Evolutionary conservation across 2,329 filamentous ascomycete genomes (phyloP), one percentile per base, ranked within the genome.

Genomic region (Colletotrichum destructivum): DNA sequence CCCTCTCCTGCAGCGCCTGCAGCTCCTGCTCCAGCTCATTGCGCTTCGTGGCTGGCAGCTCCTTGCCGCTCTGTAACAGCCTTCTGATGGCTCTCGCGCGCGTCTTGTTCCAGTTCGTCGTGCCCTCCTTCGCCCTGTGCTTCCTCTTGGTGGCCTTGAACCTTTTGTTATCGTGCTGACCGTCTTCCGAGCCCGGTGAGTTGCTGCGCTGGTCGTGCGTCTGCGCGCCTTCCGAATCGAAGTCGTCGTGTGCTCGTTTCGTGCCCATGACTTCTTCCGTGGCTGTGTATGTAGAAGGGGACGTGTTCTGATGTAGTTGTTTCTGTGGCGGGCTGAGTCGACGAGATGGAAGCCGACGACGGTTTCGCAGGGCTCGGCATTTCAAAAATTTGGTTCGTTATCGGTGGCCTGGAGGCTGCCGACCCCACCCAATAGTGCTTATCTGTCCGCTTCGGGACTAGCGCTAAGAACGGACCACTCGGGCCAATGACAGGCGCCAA

Each of bases 11-110:
- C 77, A 91, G 91, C 5, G 91, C 87, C 57, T 87, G 88, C 73
- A 96, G 83, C 78, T 94, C 93, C 66, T 93, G 88, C 81, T 95
- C 92, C 71, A 93, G 87, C 35, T 94, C 91, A 54, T 90, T 85
- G 68, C 90, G 87, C 12, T 93, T 87, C 77, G 92, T 88, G 40
- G 92, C 91, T 0, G 93, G 92, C 62, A 95, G 85, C 64, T 90
- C 87, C 61, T 88, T 82, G 15, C 88, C 86, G 72, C 88, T 86
- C 57, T 88, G 85, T 44, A 96, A 86, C 12, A 91, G 86, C 62
- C 94, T 87, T 76, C 90, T 88, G 66, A 95, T 89, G 63, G 91
- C 90, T 65, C 94, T 88, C 70, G 90, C 90, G 56, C 92, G 89
- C 81, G 93, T 93, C 83, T 93, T 95, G 62, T 93, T 86, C 77